A percentile compares a stretch with the other conserved stretches of the same genome.
phyloP scores from a whole-genome alignment of 331 rosid genomes.

The Quercus tomentella region DNA sequence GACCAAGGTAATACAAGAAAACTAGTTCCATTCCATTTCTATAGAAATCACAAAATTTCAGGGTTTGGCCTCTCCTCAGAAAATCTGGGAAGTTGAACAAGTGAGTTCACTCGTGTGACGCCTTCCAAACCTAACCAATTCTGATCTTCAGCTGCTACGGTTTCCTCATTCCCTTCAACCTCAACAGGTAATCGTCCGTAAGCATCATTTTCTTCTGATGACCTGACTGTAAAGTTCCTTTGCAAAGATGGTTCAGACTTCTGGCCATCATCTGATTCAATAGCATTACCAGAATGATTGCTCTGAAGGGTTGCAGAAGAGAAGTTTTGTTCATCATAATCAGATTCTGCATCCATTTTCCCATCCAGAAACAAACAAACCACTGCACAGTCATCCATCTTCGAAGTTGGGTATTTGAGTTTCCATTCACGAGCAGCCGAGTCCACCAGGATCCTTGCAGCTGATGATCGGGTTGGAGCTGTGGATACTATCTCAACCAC shows the following conservation, averaged over 20 bases:
- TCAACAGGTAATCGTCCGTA: slow-evolving; percentile 35
- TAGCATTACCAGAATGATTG: slow-evolving; percentile 51
- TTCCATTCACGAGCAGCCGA: slow-evolving; percentile 89
- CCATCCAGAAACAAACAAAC: slow-evolving; percentile 87
- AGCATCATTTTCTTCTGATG: slow-evolving; percentile 49
- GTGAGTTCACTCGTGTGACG: slow-evolving; percentile 89
- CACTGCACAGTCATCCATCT: slow-evolving; percentile 96
- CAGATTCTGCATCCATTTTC: slow-evolving; percentile 86
- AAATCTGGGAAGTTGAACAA: slow-evolving; percentile 96
- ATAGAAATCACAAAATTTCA: slow-evolving; percentile 26
- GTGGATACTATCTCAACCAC: slow-evolving; percentile 78
- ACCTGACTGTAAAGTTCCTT: slow-evolving; percentile 73
- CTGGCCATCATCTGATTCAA: slow-evolving; percentile 71
- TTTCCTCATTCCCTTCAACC: slow-evolving; percentile 39
- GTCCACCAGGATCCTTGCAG: slow-evolving; percentile 73
- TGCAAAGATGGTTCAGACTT: slow-evolving; percentile 74
- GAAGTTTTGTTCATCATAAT: slow-evolving; percentile 70
- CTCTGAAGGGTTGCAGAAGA: slow-evolving; percentile 70
- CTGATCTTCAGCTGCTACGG: slow-evolving; percentile 51
- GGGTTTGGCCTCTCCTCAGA: slow-evolving; percentile 56
- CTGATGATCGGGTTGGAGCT: slow-evolving; percentile 62
- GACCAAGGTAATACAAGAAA: slow-evolving; percentile 28
- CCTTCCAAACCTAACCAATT: slow-evolving; percentile 91
- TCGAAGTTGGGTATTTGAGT: slow-evolving; percentile 90
- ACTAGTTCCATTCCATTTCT: slow-evolving; percentile 5